Base-by-base conservation (phyloP, 164 flowering plant genomes). In the Chimonanthus praecox region DNA sequence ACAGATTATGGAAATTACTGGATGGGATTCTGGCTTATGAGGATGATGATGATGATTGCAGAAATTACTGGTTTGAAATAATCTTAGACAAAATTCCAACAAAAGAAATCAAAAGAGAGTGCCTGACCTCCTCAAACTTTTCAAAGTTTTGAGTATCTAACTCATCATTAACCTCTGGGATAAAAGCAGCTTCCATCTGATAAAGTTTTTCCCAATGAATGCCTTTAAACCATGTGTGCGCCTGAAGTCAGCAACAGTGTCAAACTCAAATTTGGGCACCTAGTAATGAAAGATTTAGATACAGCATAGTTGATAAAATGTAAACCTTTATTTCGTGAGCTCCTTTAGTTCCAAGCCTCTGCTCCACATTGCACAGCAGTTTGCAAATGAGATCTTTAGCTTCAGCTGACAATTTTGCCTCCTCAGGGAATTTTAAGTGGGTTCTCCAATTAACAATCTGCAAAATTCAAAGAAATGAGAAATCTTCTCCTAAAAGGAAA, bases 381-480 rank as follows among this genome's bases (percentile, higher is more conserved):
- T 77, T 86, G 74, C 89, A 75, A 10, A 87, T 87, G 51, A 89
- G 83, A 76, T 89, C 90, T 78, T 86, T 89, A 44, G 92, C 90
- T 74, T 86, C 92, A 7, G 80, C 64, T 49, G 92, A 83, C 50
- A 89, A 77, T 81, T 79, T 86, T 76, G 87, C 92, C 81, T 89
- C 92, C 66, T 84, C 90, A 15, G 92, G 92, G 72, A 89, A 89
- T 72, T 86, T 89, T 78, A 89, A 78, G 72, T 89, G 88, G 68
- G 81, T 86, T 82, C 80, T 85, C 92, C 92, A 89, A 74, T 87
- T 87, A n/a, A 89, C 92, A 70, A 89, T 89, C 92, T 89, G 82
- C 82, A 74, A 11, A 16, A 71, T 21, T 60, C 11, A 54, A 54
- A 54, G 16, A 54, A 54, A 54, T 54, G 16, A 54, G 4, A 54